Percentiles rank a stretch among this genome's conserved stretches.
Evolutionary conservation across 163 green algal genomes (phyloP).

Genomic region (Scenedesmus sp.): DNA sequence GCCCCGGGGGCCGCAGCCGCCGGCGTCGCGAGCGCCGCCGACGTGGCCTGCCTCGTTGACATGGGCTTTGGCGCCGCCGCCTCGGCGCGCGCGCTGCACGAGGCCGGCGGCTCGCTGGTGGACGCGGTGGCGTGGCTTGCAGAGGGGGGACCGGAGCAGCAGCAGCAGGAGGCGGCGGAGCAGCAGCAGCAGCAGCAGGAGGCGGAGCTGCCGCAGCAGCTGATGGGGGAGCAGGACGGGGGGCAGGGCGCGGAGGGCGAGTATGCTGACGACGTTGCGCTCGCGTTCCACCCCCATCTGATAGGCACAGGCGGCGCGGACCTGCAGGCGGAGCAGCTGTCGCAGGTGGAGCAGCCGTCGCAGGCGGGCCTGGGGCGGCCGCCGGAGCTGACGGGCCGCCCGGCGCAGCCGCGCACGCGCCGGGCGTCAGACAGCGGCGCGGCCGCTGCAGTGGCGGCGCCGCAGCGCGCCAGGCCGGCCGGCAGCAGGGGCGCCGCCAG

Average conservation of each 20-base stretch:
- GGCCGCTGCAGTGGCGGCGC: not conserved
- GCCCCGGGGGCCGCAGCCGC: not conserved
- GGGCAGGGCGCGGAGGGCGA: not conserved
- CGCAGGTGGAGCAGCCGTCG: not conserved
- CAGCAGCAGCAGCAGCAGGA: not conserved
- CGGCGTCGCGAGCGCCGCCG: too few relatives aligned
- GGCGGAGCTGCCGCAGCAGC: not conserved
- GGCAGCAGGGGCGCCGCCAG: not conserved
- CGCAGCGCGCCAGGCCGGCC: too few relatives aligned
- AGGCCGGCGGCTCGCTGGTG: not conserved
- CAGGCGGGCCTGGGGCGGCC: not conserved
- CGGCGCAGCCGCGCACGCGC: conserved; percentile 4
- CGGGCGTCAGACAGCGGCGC: too few relatives aligned
- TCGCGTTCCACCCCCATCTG: conserved; percentile 11
- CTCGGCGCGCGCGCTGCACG: not conserved
- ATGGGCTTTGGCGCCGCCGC: conserved; percentile 30
- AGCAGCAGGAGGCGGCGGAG: conserved; percentile 12
- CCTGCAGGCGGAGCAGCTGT: not conserved
- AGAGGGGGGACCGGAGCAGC: conserved; percentile 4
- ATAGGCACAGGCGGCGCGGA: not conserved
- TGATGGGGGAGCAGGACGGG: not conserved
- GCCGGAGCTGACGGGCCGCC: not conserved
- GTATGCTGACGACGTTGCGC: conserved; percentile 28
- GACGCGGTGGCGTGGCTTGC: conserved; percentile 12
- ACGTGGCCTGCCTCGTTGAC: too few relatives aligned